Base-by-base conservation (phyloP, 2,329 filamentous ascomycete genomes). In the Cladophialophora exuberans region DNA sequence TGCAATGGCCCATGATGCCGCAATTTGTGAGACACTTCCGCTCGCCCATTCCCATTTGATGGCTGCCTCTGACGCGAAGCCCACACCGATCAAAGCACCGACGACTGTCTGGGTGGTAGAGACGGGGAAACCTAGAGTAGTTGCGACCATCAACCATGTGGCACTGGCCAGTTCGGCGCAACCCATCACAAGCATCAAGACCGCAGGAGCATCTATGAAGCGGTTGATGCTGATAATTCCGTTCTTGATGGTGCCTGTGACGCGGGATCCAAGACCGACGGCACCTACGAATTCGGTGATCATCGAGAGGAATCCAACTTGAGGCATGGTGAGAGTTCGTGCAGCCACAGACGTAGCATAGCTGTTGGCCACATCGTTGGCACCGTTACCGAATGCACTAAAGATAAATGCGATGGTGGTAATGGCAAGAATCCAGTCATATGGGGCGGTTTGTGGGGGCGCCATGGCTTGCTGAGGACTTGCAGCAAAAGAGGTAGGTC, bases 341-440 rank as follows among this genome's bases (percentile, higher is more conserved):
- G 79, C 79, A 11, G 78, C 78, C 28, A 82, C 77, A 2, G 73
- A 76, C 17, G 77, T 79, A 25, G 79, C 79, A 67, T 79, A 82
- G 0, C 78, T 73, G 65, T 81, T 82, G 67, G 79, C 78, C 56
- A 80, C 78, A 78, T 81, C 78, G 66, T 79, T 77, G 62, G 65
- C 65, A 26, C 71, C 71, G 55, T 73, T 73, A 60, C 67, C 67
- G 47, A 70, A 71, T 28, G 70, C 61, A 30, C 65, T 68, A 53
- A 67, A 67, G 47, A 69, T 63, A 59, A 72, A 72, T 22, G 69
- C 69, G 48, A 73, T 72, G 18, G 66, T 64, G 45, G 69, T 71
- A 46, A 74, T 67, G 48, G 72, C 72, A 26, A 74, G 65, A 47
- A 74, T 73, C 71, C 71, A 74, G 50, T 72, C 69, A 54, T 73